Percentiles rank a stretch among this genome's conserved stretches.
These are phyloP conservation scores for Erodium moschatum DNA, from an alignment of 441 rosid species.

Conservation along the genomic window DNA sequence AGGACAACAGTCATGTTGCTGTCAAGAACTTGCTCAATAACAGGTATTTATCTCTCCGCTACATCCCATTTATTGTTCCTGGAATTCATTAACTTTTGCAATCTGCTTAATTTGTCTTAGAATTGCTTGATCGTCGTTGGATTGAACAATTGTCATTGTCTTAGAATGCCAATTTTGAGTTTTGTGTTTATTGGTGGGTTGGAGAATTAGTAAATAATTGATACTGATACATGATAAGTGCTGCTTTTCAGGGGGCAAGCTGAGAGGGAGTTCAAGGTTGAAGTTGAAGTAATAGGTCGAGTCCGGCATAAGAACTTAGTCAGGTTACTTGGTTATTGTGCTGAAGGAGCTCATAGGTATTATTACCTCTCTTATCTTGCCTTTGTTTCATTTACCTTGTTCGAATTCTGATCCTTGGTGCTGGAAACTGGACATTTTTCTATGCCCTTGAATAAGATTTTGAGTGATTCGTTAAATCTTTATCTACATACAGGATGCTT, in stretches of 20 bases:
- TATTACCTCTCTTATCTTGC: no score
- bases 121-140: conserved; percentile 32
- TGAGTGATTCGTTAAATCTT: neutral
- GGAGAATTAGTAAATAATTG: neutral
- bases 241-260: conserved; percentile 69
- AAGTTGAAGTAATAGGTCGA: conserved; percentile 93
- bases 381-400: neutral
- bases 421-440: neutral
- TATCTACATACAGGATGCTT: conserved; percentile 44
- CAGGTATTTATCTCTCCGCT: neutral
- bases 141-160: neutral
- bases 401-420: neutral
- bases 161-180: neutral
- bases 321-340: conserved; percentile 86
- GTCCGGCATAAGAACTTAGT: conserved; percentile 97
- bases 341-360: conserved; percentile 92
- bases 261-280: conserved; percentile 85
- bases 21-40: conserved; percentile 84
- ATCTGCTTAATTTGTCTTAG: neutral
- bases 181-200: conserved; percentile 1
- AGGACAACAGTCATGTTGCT: conserved; percentile 71
- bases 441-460: neutral
- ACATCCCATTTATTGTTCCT: neutral
- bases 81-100: neutral
- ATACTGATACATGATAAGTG: neutral